Percentiles rank a stretch among this genome's conserved stretches.
These are phyloP conservation scores for Colletotrichum incanum DNA, from an alignment of 2,329 filamentous ascomycete genomes.

Conservation along the genomic window DNA sequence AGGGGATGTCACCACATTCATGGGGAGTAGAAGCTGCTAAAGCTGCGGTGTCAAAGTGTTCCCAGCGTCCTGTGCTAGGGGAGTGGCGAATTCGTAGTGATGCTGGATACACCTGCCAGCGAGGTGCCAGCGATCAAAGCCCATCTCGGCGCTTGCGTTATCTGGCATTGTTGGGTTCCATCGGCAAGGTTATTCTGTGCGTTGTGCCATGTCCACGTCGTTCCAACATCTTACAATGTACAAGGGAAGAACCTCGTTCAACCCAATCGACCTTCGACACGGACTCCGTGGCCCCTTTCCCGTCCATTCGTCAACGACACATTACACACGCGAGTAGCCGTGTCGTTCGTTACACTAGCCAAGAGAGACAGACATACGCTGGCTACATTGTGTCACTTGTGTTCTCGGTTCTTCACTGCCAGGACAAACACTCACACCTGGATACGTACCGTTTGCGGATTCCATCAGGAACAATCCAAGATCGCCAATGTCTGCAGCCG, in stretches of 20 bases:
- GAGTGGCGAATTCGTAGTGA: background rate
- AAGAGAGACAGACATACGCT: background rate
- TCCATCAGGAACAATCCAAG: too few species aligned
- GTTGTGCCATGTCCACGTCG: background rate
- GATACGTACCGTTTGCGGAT: background rate
- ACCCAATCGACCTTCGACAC: conserved; percentile 19
- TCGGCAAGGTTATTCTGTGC: background rate
- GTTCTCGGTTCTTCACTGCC: background rate
- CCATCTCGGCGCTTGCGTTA: background rate
- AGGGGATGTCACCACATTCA: background rate
- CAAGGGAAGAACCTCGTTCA: background rate
- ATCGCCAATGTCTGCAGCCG: background rate
- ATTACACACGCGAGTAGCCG: conserved; percentile 27
- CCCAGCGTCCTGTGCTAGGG: background rate
- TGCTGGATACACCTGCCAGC: conserved; percentile 2
- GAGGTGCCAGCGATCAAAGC: background rate
- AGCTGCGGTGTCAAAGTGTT: conserved; percentile 1
- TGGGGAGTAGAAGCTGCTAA: background rate
- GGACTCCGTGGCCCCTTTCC: conserved; percentile 4
- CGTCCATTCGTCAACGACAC: conserved; percentile 34
- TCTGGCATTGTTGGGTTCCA: background rate
- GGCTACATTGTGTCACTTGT: conserved; percentile 11
- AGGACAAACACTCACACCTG: background rate
- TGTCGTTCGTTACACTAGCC: conserved; percentile 32
- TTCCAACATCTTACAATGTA: background rate